phyloP scores from a whole-genome alignment of 2,329 filamentous ascomycete genomes.

The Beauveria scarabaeidicola region DNA sequence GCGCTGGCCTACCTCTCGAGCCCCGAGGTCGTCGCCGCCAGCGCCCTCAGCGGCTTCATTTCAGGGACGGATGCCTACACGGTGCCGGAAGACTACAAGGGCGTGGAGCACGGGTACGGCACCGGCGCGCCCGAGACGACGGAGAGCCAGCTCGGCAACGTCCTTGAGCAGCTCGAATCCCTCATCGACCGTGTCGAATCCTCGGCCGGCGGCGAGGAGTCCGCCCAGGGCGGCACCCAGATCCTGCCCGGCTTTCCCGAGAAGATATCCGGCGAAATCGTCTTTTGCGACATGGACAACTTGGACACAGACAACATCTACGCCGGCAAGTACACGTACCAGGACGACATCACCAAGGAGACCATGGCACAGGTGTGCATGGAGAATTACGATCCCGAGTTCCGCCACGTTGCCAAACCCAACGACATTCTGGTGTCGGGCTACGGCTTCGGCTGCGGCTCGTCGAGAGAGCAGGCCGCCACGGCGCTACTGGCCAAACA shows the following conservation, averaged over 20 bases:
- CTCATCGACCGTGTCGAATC: conserved; percentile 15
- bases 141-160: neutral
- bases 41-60: conserved; percentile 65
- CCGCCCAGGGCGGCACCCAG: conserved; percentile 41
- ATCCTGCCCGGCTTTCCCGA: conserved; percentile 82
- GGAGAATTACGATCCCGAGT: conserved; percentile 81
- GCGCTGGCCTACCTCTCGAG: conserved; percentile 82
- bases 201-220: conserved; percentile 1
- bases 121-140: conserved; percentile 9
- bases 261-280: conserved; percentile 73
- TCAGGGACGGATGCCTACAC: conserved; percentile 72
- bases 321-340: conserved; percentile 73
- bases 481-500: conserved; percentile 76
- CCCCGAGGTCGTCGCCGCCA: conserved; percentile 87
- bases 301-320: conserved; percentile 93
- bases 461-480: conserved; percentile 72
- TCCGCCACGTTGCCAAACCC: conserved; percentile 52
- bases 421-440: conserved; percentile 79
- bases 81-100: conserved; percentile 42
- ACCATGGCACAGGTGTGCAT: conserved; percentile 87
- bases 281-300: conserved; percentile 75
- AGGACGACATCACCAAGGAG: conserved; percentile 67
- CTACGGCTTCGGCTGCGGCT: conserved; percentile 83
- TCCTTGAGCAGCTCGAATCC: conserved; percentile 13
- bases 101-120: conserved; percentile 13